A percentile compares a stretch with the other conserved stretches of the same genome.
Conservation (phyloP, 768 basidiomycete genomes). For the Russula sp. region DNA sequence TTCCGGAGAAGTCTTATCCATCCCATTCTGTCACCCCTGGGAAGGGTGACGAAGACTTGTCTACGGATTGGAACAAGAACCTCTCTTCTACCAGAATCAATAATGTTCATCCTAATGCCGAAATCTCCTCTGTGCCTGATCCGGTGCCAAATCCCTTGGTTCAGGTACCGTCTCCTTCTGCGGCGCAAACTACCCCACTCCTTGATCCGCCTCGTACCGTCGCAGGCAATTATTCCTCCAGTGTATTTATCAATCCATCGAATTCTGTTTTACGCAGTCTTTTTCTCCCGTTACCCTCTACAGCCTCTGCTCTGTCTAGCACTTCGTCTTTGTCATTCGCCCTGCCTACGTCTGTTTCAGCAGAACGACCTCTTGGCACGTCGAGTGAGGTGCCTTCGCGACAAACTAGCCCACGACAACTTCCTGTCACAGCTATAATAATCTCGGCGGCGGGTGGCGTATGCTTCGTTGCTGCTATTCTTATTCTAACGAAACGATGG, state of each 20-base stretch:
- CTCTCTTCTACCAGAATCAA: conserved; percentile 11
- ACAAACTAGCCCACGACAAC: conserved; percentile 27
- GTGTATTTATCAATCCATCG: background rate
- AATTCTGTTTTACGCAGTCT: background rate
- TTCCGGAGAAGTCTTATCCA: conserved; percentile 10
- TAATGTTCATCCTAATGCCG: conserved; percentile 21
- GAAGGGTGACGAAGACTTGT: background rate
- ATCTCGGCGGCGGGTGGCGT: conserved; percentile 47
- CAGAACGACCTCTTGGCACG: conserved; percentile 12
- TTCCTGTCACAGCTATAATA: conserved; percentile 44
- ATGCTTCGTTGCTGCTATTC: conserved; percentile 41
- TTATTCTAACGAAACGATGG: conserved; percentile 42
- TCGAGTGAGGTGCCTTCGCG: conserved; percentile 5
- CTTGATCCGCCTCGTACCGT: conserved; percentile 17
- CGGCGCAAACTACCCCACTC: conserved; percentile 23
- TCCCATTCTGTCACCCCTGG: background rate
- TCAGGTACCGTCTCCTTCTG: background rate
- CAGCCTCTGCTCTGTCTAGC: conserved; percentile 2
- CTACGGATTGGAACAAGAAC: conserved; percentile 1
- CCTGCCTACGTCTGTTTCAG: conserved; percentile 5
- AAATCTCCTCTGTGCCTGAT: conserved; percentile 40
- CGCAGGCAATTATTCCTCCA: conserved; percentile 5
- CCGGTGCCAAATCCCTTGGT: conserved; percentile 41
- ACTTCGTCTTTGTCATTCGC: background rate
- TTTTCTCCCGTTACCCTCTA: background rate